These are phyloP conservation scores for Telfairia occidentalis DNA, from an alignment of 331 rosid species.

Conservation along the genomic window DNA sequence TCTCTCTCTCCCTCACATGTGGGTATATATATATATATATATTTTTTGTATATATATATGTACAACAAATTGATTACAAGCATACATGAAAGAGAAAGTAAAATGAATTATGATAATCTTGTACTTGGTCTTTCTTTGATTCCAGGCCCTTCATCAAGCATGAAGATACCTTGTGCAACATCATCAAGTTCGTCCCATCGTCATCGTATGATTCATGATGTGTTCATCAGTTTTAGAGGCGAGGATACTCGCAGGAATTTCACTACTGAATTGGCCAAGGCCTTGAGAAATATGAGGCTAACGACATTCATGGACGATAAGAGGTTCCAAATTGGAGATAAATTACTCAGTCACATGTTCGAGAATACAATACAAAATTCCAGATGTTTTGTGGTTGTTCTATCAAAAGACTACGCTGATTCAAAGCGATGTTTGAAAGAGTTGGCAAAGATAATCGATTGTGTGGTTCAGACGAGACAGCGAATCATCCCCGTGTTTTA, in stretches of 20 bases:
- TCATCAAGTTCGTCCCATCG: not conserved
- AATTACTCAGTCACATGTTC: not conserved
- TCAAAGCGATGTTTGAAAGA: not conserved
- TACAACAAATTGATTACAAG: too few relatives aligned
- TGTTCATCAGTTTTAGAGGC: constrained; percentile 19
- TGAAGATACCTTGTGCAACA: too few relatives aligned
- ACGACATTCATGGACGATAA: not conserved
- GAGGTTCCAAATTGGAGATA: not conserved
- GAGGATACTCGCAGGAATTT: constrained; percentile 4
- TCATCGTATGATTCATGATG: not conserved
- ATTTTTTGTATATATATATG: too few relatives aligned
- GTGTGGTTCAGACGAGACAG: not conserved
- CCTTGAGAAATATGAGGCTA: not conserved
- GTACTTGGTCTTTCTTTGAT: too few relatives aligned
- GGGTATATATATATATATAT: too few relatives aligned
- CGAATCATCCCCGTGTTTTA: not conserved
- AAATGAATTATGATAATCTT: too few relatives aligned
- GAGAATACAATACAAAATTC: not conserved
- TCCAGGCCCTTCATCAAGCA: too few relatives aligned
- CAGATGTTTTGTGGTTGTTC: not conserved
- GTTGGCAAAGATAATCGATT: not conserved
- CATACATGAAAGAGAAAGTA: too few relatives aligned
- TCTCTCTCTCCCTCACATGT: too few relatives aligned
- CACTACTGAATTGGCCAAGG: not conserved
- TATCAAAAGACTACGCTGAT: not conserved